These are phyloP conservation scores for Globisporangium abappressorium DNA, from an alignment of 352 stramenopile species.

Conservation along the genomic window DNA sequence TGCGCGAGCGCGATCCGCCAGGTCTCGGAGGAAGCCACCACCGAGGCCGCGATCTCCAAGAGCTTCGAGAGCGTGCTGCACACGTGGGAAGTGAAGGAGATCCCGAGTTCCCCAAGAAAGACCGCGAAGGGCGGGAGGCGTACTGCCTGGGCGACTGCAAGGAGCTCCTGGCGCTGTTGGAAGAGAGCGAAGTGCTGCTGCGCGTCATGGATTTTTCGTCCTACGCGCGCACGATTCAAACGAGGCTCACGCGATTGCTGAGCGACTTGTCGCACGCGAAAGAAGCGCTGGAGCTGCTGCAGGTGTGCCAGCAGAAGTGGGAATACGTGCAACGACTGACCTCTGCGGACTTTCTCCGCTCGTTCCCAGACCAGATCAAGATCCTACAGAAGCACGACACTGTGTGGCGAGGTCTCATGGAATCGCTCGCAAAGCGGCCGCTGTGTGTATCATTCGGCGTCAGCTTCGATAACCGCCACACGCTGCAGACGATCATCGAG, in stretches of 20 bases:
- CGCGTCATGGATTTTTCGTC: slow-evolving; percentile 71
- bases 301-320: slow-evolving; percentile 64
- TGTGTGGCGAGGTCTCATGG: slow-evolving; percentile 49
- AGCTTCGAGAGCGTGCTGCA: slow-evolving; percentile 53
- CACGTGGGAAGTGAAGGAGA: slow-evolving; percentile 61
- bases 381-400: slow-evolving; percentile 49
- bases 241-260: slow-evolving; percentile 42
- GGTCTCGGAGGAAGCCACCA: slow-evolving; percentile 65
- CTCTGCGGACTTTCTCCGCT: slow-evolving; percentile 57
- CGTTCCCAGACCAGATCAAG: slow-evolving; percentile 59
- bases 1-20: slow-evolving; percentile 50
- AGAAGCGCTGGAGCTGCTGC: slow-evolving; percentile 48
- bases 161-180: slow-evolving; percentile 52
- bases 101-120: slow-evolving; percentile 46
- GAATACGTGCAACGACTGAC: slow-evolving; percentile 60
- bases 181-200: slow-evolving; percentile 73
- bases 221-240: slow-evolving; percentile 56
- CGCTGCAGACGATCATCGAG: slow-evolving; percentile 36
- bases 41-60: slow-evolving; percentile 56
- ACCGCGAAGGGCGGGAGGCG: slow-evolving; percentile 57
- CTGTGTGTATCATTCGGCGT: slow-evolving; percentile 56
- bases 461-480: slow-evolving; percentile 41
- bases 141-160: slow-evolving; percentile 52
- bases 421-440: slow-evolving; percentile 40
- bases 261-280: slow-evolving; percentile 46